These are phyloP conservation scores for Fusarium bulbicola DNA, from an alignment of 2,329 filamentous ascomycete genomes.

Conservation along the genomic window DNA sequence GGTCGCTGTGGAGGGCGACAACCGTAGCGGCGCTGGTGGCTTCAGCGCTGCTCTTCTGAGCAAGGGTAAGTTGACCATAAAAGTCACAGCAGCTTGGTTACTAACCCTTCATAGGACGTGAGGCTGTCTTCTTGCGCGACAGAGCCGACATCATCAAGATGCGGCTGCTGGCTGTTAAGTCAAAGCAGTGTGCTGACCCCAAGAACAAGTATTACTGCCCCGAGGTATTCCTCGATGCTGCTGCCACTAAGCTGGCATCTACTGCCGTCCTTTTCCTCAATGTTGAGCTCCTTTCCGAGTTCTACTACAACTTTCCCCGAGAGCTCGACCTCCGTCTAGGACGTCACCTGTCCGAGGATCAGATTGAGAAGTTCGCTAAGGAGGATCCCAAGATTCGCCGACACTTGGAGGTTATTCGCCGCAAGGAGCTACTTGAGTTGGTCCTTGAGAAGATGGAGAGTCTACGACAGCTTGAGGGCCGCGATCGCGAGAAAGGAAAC, in stretches of 20 bases:
- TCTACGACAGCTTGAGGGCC: slow-evolving; percentile 81
- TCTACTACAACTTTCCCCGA: slow-evolving; percentile 96
- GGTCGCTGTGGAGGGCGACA: slow-evolving; percentile 83
- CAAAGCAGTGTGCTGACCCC: slow-evolving; percentile 83
- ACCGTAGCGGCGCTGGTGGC: slow-evolving; percentile 85
- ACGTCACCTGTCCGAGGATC: slow-evolving; percentile 77
- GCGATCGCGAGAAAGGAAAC: slow-evolving; percentile 65
- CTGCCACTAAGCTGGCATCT: slow-evolving; percentile 91
- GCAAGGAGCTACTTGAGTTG: slow-evolving; percentile 92
- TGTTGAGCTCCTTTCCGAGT: slow-evolving; percentile 94
- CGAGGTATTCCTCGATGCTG: slow-evolving; percentile 96
- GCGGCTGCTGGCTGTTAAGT: slow-evolving; percentile 87
- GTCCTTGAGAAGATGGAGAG: slow-evolving; percentile 97
- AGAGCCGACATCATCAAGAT: slow-evolving; percentile 90
- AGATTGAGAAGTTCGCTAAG: slow-evolving; percentile 89
- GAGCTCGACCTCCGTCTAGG: slow-evolving; percentile 90
- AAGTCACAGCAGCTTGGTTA: background rate
- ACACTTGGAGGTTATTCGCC: slow-evolving; percentile 89
- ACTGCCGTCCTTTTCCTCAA: slow-evolving; percentile 98
- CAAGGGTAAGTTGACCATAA: slow-evolving; percentile 68
- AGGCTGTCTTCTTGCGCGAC: slow-evolving; percentile 93
- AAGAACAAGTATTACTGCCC: slow-evolving; percentile 97
- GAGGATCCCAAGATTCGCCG: slow-evolving; percentile 91
- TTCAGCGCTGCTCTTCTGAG: slow-evolving; percentile 89
- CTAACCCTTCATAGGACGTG: slow-evolving; percentile 70